Evolutionary conservation across 1,139 yeast species (phyloP), one percentile per base, ranked within the genome.

Genomic region (Saccharomyces hybrid): DNA sequence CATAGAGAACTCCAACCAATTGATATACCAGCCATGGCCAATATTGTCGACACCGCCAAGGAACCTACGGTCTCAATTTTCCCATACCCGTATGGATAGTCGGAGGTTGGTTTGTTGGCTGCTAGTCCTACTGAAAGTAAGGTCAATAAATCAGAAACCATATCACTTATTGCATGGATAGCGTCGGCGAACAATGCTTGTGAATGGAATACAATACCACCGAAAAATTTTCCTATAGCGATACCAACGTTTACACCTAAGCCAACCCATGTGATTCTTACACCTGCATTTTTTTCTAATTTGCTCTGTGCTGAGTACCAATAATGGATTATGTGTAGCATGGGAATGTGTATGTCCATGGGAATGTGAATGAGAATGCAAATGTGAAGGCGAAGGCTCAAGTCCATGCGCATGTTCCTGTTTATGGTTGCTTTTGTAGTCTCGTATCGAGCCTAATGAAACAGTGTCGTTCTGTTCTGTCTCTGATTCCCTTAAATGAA

Each of bases 171-270:
- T 0, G 97, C 91, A 70, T 91, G 98, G 42, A 90, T 84, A 1
- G 97, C 91, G 70, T 93, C 99, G 1, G 98, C 99, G 48, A 90
- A 72, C 57, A 93, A 78, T 1, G 97, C 91, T 70, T 90, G 97
- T 0, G 98, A 93, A 69, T 93, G 96, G 78, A 91, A 93, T 50
- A 83, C 83, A 19, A 89, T 77, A 5, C 98, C 98, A 27, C 98
- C 98, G 27, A 83, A 70, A 29, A 90, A 93, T 69, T 93, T 93
- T 29, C 95, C 84, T 8, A 81, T 75, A 0, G 96, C 98, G 84
- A 93, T 84, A n/a, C 86, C 83, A n/a, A 89, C 81, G 66, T 93
- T 93, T 51, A 88, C 88, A 38, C 84, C 72, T 48, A 93, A 76
- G 0, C 99, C 99, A 50, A 91, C 76, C 88, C 96, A 86, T 0